Evolutionary conservation across 2,329 filamentous ascomycete genomes (phyloP).

Genomic region (Raffaelea ambrosiae): DNA sequence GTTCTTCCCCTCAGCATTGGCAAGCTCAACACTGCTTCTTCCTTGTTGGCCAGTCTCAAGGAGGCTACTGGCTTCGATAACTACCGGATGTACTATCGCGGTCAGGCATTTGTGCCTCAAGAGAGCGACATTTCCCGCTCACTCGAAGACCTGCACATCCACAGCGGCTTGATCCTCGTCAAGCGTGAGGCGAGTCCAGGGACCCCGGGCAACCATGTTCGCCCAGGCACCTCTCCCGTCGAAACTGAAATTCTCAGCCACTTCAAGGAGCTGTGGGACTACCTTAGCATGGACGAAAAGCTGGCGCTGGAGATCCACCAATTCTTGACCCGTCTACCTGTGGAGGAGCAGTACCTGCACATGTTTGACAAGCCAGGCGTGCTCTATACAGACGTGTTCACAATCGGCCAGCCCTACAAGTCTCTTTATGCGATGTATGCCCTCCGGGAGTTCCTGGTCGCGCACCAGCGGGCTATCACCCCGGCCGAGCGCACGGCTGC

Average conservation of each 20-base stretch:
- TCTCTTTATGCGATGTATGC: constrained; percentile 65
- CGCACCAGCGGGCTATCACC: constrained; percentile 19
- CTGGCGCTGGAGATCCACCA: constrained; percentile 63
- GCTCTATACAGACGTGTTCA: constrained; percentile 57
- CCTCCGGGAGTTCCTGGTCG: constrained; percentile 52
- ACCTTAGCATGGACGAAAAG: constrained; percentile 64
- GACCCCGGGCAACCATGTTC: constrained; percentile 33
- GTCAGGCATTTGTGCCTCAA: constrained; percentile 54
- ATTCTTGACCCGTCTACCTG: constrained; percentile 63
- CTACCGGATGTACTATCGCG: constrained; percentile 64
- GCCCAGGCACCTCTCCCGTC: constrained; percentile 49
- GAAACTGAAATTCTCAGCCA: constrained; percentile 74
- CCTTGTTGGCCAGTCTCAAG: constrained; percentile 58
- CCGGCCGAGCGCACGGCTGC: constrained; percentile 10
- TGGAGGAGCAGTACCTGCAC: constrained; percentile 52
- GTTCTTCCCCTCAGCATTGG: constrained; percentile 59
- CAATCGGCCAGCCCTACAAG: constrained; percentile 60
- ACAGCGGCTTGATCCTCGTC: constrained; percentile 57
- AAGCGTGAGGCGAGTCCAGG: constrained; percentile 45
- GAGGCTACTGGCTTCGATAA: constrained; percentile 67
- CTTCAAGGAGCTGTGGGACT: constrained; percentile 75
- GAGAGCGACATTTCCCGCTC: constrained; percentile 52
- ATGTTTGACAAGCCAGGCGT: constrained; percentile 46
- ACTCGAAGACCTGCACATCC: constrained; percentile 59
- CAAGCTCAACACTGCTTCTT: constrained; percentile 59